Conservation (phyloP, 1,284 basidiomycete species). For the Earliella scabrosa region DNA sequence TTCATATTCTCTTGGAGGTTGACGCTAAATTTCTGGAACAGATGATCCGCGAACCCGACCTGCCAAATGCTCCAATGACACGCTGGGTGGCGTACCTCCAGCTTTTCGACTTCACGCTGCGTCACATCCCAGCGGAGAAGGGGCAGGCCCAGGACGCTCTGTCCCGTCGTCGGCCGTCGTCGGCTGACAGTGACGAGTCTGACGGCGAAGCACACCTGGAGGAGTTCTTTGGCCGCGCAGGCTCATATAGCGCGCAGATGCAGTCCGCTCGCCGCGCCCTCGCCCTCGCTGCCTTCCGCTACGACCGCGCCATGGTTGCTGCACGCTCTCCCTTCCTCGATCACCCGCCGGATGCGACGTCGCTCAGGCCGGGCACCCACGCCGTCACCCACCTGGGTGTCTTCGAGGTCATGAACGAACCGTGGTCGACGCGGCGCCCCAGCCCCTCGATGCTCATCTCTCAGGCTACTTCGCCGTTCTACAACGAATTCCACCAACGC, state of each 20-base stretch:
- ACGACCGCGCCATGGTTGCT: too few relatives aligned
- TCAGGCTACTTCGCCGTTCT: background rate
- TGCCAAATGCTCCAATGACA: slow-evolving; percentile 39
- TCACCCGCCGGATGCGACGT: too few relatives aligned
- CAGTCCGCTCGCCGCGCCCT: background rate
- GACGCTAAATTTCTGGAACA: slow-evolving; percentile 40
- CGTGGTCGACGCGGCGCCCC: too few relatives aligned
- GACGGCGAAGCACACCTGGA: slow-evolving; percentile 18
- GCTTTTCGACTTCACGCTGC: slow-evolving; percentile 37
- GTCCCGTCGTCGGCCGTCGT: slow-evolving; percentile 20
- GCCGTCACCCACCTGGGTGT: too few relatives aligned
- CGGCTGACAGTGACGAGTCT: slow-evolving; percentile 21
- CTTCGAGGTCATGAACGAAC: too few relatives aligned
- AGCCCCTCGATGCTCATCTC: background rate
- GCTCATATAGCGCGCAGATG: background rate
- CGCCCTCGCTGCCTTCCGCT: background rate
- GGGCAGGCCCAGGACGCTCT: slow-evolving; percentile 37
- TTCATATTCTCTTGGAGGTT: slow-evolving; percentile 38
- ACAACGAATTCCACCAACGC: background rate
- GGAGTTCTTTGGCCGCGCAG: background rate
- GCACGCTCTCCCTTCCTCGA: too few relatives aligned
- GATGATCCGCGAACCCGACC: slow-evolving; percentile 39
- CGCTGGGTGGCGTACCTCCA: slow-evolving; percentile 39
- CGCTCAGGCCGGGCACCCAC: too few relatives aligned
- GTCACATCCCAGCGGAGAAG: slow-evolving; percentile 35